Percentiles rank a stretch among this genome's conserved stretches.
Conservation (phyloP, 108 stramenopile genomes). For the Pseudonitzschia multistriata region DNA sequence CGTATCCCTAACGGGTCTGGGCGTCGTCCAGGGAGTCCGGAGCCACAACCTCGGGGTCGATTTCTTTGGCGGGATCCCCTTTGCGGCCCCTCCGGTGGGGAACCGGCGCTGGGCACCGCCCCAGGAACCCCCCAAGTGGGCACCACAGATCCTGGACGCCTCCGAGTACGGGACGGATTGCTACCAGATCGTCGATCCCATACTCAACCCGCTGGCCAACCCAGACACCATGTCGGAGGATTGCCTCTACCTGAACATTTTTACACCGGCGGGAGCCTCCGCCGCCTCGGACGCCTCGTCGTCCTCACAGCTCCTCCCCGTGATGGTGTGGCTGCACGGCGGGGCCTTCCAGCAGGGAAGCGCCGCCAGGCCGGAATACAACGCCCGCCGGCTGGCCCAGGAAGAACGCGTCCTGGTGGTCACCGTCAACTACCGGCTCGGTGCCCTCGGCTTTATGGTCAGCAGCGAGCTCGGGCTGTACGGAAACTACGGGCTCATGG, state of each 20-base stretch:
- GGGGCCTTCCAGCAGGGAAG: constrained; percentile 64
- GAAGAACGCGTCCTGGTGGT: constrained; percentile 62
- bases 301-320: constrained; percentile 7
- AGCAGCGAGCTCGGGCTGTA: constrained; percentile 39
- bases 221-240: constrained; percentile 64
- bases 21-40: constrained; percentile 46
- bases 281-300: constrained; percentile 12
- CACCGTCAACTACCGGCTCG: constrained; percentile 70
- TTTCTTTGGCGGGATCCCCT: constrained; percentile 58
- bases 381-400: constrained; percentile 53
- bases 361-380: constrained; percentile 48
- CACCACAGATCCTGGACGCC: constrained; percentile 53
- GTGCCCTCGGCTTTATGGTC: constrained; percentile 69
- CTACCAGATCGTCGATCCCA: constrained; percentile 59
- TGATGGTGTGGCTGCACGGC: constrained; percentile 70
- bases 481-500: constrained; percentile 68
- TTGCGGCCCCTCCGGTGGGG: constrained; percentile 60
- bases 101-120: constrained; percentile 55
- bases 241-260: constrained; percentile 74
- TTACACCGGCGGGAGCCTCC: constrained; percentile 53
- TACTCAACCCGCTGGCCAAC: constrained; percentile 46
- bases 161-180: constrained; percentile 62
- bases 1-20: constrained; percentile 24
- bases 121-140: constrained; percentile 49
- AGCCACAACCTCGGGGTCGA: constrained; percentile 38